Evolutionary conservation across 305 asterid species (phyloP).

Genomic region (Ruellia speciosa): DNA sequence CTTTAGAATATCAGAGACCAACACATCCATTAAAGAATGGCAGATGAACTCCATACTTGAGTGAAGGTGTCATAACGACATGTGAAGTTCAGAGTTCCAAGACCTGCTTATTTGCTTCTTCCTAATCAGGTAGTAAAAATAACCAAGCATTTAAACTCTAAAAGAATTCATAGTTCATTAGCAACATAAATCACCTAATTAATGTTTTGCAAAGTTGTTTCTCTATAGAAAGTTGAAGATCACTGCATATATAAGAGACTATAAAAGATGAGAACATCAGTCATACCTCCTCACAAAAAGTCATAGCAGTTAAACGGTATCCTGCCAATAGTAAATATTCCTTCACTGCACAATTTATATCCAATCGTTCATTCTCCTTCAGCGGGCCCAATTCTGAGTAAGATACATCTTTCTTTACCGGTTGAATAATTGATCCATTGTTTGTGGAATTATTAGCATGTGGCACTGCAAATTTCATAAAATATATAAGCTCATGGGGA

Average conservation of each 20-base stretch:
- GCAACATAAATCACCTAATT: conserved; percentile 12
- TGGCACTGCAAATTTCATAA: conserved; percentile 41
- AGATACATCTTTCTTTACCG: conserved; percentile 37
- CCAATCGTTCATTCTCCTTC: conserved; percentile 79
- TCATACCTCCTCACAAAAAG: conserved; percentile 95
- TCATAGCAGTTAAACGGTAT: conserved; percentile 97
- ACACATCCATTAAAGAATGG: not conserved
- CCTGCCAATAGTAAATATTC: conserved; percentile 90
- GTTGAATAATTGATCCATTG: conserved; percentile 43
- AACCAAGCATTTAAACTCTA: conserved; percentile 12
- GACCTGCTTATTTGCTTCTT: conserved; percentile 2
- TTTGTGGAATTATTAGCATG: conserved; percentile 29
- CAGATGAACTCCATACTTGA: not conserved
- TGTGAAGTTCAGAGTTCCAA: conserved; percentile 8
- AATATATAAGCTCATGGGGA: conserved; percentile 27
- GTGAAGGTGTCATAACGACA: conserved; percentile 4
- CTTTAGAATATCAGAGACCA: conserved; percentile 11
- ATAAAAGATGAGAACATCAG: conserved; percentile 8
- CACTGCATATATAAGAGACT: conserved; percentile 19
- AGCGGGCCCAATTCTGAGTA: conserved; percentile 83
- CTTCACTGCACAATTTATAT: conserved; percentile 93
- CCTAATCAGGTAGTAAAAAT: conserved; percentile 1
- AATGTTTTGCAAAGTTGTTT: conserved; percentile 13
- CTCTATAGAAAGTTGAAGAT: not conserved
- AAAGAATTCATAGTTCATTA: conserved; percentile 2